phyloP scores from a whole-genome alignment of 306 rosid species.

The Acacia melanoxylon region DNA sequence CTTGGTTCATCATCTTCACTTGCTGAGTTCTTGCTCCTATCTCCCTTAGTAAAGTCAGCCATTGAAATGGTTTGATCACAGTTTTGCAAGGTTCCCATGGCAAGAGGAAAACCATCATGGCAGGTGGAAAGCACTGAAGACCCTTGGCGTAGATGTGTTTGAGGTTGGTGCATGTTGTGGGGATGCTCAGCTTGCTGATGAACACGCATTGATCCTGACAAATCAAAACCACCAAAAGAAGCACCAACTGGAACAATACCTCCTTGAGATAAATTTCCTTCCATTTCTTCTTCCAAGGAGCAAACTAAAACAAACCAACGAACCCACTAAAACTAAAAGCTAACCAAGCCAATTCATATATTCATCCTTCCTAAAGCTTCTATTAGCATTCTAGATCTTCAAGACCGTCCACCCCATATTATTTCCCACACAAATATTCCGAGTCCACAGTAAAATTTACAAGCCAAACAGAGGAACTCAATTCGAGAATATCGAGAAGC shows the following conservation, averaged over 20 bases:
- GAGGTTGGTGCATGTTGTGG: conserved; percentile 55
- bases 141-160: conserved; percentile 57
- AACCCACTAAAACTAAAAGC: conserved; percentile 18
- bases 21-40: conserved; percentile 65
- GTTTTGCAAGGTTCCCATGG: conserved; percentile 59
- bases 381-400: conserved; percentile 26
- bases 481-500: conserved; percentile 14
- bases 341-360: conserved; percentile 5
- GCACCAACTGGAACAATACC: conserved; percentile 65
- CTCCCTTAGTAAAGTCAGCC: conserved; percentile 65
- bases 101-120: conserved; percentile 66
- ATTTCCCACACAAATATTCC: neutral
- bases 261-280: conserved; percentile 77
- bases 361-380: conserved; percentile 29
- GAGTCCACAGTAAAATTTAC: conserved; percentile 16
- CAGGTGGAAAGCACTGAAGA: conserved; percentile 47
- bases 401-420: neutral
- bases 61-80: conserved; percentile 57
- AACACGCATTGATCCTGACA: conserved; percentile 43
- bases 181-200: conserved; percentile 29
- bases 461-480: conserved; percentile 22
- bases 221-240: conserved; percentile 71
- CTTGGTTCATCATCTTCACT: conserved; percentile 83
- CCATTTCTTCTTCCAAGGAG: conserved; percentile 59
- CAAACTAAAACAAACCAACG: conserved; percentile 39